Percentiles rank a stretch among this genome's conserved stretches.
Conservation (phyloP, 768 basidiomycete species). For the Leccinellum rugosiceps region DNA sequence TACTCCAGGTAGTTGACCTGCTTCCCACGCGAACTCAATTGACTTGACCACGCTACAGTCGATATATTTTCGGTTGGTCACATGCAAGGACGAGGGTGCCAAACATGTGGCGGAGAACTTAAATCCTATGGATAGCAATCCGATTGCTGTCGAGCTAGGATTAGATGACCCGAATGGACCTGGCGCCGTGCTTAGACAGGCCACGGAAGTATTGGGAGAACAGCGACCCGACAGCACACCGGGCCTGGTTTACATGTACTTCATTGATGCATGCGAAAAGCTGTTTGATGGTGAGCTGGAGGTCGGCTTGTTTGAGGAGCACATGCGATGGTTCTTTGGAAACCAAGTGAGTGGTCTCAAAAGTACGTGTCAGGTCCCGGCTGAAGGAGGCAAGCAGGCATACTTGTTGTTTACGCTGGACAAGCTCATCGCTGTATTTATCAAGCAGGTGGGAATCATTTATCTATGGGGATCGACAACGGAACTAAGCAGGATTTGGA, state of each 20-base stretch:
- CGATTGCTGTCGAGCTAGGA: slow-evolving; percentile 78
- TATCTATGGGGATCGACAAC: background rate
- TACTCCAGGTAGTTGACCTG: slow-evolving; percentile 65
- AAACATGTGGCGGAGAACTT: slow-evolving; percentile 67
- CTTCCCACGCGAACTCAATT: slow-evolving; percentile 4
- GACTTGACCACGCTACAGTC: slow-evolving; percentile 47
- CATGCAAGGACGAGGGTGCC: slow-evolving; percentile 80
- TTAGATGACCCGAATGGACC: slow-evolving; percentile 81
- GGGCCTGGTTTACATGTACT: slow-evolving; percentile 82
- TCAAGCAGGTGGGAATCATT: slow-evolving; percentile 74
- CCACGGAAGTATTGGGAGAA: slow-evolving; percentile 57
- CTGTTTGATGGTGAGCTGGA: slow-evolving; percentile 93
- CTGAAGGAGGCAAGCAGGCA: slow-evolving; percentile 53
- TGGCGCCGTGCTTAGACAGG: slow-evolving; percentile 61
- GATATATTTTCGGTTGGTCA: slow-evolving; percentile 81
- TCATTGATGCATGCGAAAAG: slow-evolving; percentile 89
- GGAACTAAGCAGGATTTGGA: slow-evolving; percentile 2
- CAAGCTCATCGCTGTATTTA: slow-evolving; percentile 81
- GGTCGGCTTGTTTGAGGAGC: slow-evolving; percentile 89
- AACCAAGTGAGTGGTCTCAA: slow-evolving; percentile 56
- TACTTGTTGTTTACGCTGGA: slow-evolving; percentile 93
- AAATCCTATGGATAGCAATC: slow-evolving; percentile 67
- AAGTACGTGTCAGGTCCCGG: background rate
- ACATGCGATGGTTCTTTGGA: slow-evolving; percentile 92
- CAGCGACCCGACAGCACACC: slow-evolving; percentile 43